Evolutionary conservation across 345 rosid species (phyloP).

Genomic region (Populus tremula): DNA sequence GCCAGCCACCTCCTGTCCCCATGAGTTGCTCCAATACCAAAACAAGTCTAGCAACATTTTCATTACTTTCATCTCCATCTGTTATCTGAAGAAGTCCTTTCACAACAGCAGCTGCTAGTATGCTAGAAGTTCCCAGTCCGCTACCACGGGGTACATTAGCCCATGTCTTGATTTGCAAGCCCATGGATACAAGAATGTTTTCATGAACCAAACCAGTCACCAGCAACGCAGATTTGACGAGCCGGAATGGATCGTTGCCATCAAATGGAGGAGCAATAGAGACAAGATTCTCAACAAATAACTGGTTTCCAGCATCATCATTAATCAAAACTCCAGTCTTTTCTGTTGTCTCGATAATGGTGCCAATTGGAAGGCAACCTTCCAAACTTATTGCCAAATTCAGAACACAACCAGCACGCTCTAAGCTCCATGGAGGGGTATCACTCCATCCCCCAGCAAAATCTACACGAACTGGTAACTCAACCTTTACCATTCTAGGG

Average conservation of each 20-base stretch:
- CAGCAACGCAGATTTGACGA: slow-evolving; percentile 81
- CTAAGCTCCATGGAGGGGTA: slow-evolving; percentile 98
- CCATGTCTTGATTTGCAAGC: slow-evolving; percentile 78
- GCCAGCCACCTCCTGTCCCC: slow-evolving; percentile 99
- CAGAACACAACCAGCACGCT: slow-evolving; percentile 90
- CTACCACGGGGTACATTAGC: slow-evolving; percentile 94
- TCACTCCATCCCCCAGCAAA: slow-evolving; percentile 99
- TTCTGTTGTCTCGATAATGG: slow-evolving; percentile 65
- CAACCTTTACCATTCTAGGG: slow-evolving; percentile 56
- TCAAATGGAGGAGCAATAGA: slow-evolving; percentile 66
- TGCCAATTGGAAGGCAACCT: slow-evolving; percentile 84
- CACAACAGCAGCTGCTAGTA: slow-evolving; percentile 93
- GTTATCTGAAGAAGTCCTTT: slow-evolving; percentile 77
- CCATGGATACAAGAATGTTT: slow-evolving; percentile 40
- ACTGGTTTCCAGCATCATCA: slow-evolving; percentile 68
- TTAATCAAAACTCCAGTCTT: slow-evolving; percentile 52
- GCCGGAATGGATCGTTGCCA: slow-evolving; percentile 63
- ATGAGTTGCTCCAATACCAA: slow-evolving; percentile 90
- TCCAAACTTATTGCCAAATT: slow-evolving; percentile 87
- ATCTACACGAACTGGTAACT: slow-evolving; percentile 89
- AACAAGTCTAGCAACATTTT: slow-evolving; percentile 84
- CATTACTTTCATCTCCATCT: slow-evolving; percentile 71
- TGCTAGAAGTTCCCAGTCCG: slow-evolving; percentile 96
- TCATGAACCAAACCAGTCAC: slow-evolving; percentile 68
- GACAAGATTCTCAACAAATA: slow-evolving; percentile 47